Conservation (phyloP, 2,329 filamentous ascomycete genomes). For the Alternaria viburni region DNA sequence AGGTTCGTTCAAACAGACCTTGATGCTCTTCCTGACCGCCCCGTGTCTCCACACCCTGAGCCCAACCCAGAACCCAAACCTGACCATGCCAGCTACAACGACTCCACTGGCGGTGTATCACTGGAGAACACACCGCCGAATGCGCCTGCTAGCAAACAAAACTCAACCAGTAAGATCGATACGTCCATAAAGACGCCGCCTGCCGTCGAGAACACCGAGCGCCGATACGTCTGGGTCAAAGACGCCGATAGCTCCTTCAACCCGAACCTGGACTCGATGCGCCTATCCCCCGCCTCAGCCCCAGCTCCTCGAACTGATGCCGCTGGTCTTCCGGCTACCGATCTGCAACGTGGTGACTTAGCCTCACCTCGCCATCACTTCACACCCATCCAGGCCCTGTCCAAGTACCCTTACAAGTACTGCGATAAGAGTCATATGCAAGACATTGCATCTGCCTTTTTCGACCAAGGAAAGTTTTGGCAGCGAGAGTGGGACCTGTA, state of each 20-base stretch:
- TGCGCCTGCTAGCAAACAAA: constrained; percentile 15
- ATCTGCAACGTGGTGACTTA: constrained; percentile 39
- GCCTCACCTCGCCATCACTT: constrained; percentile 46
- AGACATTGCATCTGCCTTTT: constrained; percentile 61
- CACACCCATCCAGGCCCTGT: constrained; percentile 55
- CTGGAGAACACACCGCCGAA: constrained; percentile 9
- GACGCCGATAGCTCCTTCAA: constrained; percentile 34
- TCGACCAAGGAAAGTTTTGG: constrained; percentile 64
- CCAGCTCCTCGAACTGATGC: neutral
- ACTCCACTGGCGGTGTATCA: constrained; percentile 30
- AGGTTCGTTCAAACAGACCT: constrained; percentile 29
- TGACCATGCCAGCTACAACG: constrained; percentile 7
- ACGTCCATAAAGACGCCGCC: neutral
- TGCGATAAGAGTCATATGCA: constrained; percentile 58
- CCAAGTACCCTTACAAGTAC: constrained; percentile 65
- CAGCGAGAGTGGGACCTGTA: constrained; percentile 77
- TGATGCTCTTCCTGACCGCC: constrained; percentile 32
- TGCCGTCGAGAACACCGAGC: constrained; percentile 18
- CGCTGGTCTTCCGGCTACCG: constrained; percentile 17
- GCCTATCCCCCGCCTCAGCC: constrained; percentile 3
- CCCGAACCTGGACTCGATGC: constrained; percentile 20
- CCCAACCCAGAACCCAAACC: neutral
- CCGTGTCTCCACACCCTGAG: constrained; percentile 1
- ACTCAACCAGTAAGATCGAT: neutral
- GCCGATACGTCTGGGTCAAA: constrained; percentile 29